Evolutionary conservation across 2,329 filamentous ascomycete genomes (phyloP).

Genomic region (Cladobotryum protrusum): DNA sequence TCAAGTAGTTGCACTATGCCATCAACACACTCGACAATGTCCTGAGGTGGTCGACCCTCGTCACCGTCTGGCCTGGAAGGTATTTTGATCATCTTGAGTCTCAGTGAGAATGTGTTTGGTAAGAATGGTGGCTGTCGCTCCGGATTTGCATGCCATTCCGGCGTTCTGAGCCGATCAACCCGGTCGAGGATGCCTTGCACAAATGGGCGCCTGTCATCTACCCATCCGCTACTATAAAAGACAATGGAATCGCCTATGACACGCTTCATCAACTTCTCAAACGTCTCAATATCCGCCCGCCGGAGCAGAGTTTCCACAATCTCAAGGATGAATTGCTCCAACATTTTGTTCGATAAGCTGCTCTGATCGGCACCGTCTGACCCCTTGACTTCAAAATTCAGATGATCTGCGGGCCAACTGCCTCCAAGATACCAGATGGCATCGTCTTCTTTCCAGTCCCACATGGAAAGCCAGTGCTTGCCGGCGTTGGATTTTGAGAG

Average conservation of each 20-base stretch:
- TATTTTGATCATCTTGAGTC: not conserved
- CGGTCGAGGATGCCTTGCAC: not conserved
- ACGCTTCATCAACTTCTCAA: not conserved
- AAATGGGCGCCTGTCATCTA: not conserved
- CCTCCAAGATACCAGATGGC: too few species aligned
- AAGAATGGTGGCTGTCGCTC: constrained; percentile 1
- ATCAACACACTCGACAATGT: too few species aligned
- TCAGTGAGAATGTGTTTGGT: constrained; percentile 2
- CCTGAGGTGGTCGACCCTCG: not conserved
- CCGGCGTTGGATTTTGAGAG: constrained; percentile 22
- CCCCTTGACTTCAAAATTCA: too few species aligned
- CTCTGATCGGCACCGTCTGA: not conserved
- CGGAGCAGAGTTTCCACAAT: not conserved
- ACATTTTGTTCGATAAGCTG: not conserved
- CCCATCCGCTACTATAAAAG: not conserved
- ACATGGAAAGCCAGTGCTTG: constrained; percentile 25
- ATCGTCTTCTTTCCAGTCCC: too few species aligned
- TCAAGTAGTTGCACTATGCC: too few species aligned
- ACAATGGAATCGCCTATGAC: not conserved
- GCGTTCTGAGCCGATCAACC: constrained; percentile 5
- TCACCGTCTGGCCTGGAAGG: not conserved
- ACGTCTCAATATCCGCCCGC: not conserved
- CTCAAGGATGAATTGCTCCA: not conserved
- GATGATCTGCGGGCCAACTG: too few species aligned
- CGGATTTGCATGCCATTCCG: constrained; percentile 4